These are phyloP conservation scores for Stachybotrys chartarum DNA, from an alignment of 2,329 filamentous ascomycete species.

Conservation along the genomic window DNA sequence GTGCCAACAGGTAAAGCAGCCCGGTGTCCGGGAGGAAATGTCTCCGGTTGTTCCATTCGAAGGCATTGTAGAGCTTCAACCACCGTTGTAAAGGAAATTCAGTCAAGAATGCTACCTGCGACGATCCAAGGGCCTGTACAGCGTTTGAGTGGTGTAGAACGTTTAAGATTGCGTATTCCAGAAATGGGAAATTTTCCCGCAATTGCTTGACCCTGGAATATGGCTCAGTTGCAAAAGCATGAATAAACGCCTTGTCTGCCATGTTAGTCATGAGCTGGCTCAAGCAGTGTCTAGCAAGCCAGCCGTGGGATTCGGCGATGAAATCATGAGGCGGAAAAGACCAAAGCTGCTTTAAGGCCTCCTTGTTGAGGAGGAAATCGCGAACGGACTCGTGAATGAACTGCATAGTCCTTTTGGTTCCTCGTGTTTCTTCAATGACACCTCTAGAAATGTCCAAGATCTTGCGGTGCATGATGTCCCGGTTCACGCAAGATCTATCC, in stretches of 20 bases:
- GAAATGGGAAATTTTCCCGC: slow-evolving; percentile 4
- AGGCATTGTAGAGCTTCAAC: not conserved
- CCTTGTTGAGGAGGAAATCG: not conserved
- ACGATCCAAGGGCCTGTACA: not conserved
- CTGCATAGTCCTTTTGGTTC: not conserved
- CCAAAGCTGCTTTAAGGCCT: slow-evolving; percentile 7
- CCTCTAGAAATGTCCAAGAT: not conserved
- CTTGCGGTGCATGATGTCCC: not conserved
- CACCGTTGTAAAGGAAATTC: not conserved
- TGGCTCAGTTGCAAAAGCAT: not conserved
- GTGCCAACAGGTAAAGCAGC: slow-evolving; percentile 8
- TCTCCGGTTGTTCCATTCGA: not conserved
- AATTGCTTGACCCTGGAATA: no score
- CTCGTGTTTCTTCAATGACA: not conserved
- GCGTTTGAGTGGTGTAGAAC: slow-evolving; percentile 7
- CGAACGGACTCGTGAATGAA: slow-evolving; percentile 1
- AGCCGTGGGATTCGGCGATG: slow-evolving; percentile 1
- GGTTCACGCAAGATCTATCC: not conserved
- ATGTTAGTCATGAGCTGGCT: slow-evolving; percentile 3
- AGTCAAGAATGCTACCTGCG: not conserved
- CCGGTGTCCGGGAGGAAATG: not conserved
- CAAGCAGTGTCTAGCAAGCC: slow-evolving; percentile 4
- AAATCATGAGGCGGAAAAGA: slow-evolving; percentile 2
- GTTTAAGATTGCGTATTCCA: slow-evolving; percentile 6
- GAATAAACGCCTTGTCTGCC: not conserved